These are phyloP conservation scores for Pleurotus cornucopiae DNA, from an alignment of 768 basidiomycete genomes.

Conservation along the genomic window DNA sequence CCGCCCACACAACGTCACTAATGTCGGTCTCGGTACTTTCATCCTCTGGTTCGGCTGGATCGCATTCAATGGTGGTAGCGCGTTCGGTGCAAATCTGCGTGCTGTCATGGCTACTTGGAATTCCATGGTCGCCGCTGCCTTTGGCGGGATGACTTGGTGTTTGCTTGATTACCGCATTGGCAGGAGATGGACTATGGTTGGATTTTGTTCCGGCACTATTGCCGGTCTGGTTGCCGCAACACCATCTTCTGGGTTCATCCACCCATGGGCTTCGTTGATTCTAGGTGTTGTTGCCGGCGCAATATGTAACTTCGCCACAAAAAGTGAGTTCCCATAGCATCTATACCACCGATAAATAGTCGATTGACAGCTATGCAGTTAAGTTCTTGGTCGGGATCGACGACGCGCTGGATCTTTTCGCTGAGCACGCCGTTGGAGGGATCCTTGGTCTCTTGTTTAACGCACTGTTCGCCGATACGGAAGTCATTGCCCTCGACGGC, in stretches of 20 bases:
- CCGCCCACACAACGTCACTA: slow-evolving; percentile 83
- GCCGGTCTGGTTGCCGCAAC: slow-evolving; percentile 88
- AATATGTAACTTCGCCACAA: slow-evolving; percentile 81
- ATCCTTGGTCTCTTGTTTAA: slow-evolving; percentile 71
- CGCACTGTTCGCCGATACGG: slow-evolving; percentile 67
- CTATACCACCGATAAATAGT: no score
- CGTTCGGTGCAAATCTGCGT: slow-evolving; percentile 84
- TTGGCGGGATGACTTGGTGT: slow-evolving; percentile 83
- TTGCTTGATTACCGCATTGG: slow-evolving; percentile 71
- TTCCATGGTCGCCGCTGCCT: slow-evolving; percentile 80
- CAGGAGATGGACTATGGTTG: slow-evolving; percentile 83
- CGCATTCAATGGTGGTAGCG: slow-evolving; percentile 90
- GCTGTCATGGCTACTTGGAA: slow-evolving; percentile 86
- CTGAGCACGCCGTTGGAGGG: slow-evolving; percentile 86
- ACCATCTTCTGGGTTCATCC: slow-evolving; percentile 80
- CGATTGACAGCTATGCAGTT: slow-evolving; percentile 33
- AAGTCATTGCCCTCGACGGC: slow-evolving; percentile 66
- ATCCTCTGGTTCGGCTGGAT: slow-evolving; percentile 87
- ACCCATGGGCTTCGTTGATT: slow-evolving; percentile 72
- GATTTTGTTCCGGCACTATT: slow-evolving; percentile 90
- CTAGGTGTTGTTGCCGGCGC: slow-evolving; percentile 71
- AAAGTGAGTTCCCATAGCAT: slow-evolving; percentile 40
- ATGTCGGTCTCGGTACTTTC: slow-evolving; percentile 80
- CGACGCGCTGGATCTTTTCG: slow-evolving; percentile 90
- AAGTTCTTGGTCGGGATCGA: slow-evolving; percentile 72